Evolutionary conservation across 2,329 filamentous ascomycete genomes (phyloP), one percentile per base, ranked within the genome.

Genomic region (Fusarium lyarnte): DNA sequence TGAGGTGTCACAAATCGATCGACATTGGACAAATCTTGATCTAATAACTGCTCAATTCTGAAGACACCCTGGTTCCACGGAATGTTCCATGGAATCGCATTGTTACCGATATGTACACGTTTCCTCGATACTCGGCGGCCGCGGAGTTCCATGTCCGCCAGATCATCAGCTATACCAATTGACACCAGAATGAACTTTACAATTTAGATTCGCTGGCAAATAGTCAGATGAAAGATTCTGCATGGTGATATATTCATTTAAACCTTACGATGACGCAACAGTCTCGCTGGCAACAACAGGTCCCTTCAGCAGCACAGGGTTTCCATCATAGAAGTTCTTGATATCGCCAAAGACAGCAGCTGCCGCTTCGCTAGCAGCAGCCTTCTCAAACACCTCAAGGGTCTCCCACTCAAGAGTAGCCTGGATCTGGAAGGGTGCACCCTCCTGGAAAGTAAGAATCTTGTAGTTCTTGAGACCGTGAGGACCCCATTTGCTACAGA

Each of bases 271-370:
- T 38, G 42, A 62, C 11, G 42, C 41, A 35, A 74, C 35, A 45
- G 27, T 35, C 55, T 73, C 43, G 17, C 31, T 35, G 10, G 62
- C 59, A 1, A 74, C 72, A 21, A 74, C 42, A 5, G 58, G 57
- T 23, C 77, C 77, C 72, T 74, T 78, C 0, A 78, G 52, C 4
- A 77, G 13, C 8, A 77, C 25, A 5, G 77, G 76, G 12, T 47
- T 27, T 23, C 45, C 70, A 47, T 19, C 6, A 61, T 74, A 52
- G 39, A 60, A 43, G 69, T 77, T 77, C 53, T 71, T 67, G 35
- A 78, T 72, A n/a, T 78, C 77, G 1, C 66, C 75, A 60, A 78
- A 74, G 7, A 78, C 42, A 23, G 45, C 43, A 11, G 35, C 39
- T 2, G 68, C 63, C 1, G 25, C 61, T 27, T 66, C 43, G n/a